Conservation (phyloP, 1,284 basidiomycete genomes). For the Limonomyces culmigenus region DNA sequence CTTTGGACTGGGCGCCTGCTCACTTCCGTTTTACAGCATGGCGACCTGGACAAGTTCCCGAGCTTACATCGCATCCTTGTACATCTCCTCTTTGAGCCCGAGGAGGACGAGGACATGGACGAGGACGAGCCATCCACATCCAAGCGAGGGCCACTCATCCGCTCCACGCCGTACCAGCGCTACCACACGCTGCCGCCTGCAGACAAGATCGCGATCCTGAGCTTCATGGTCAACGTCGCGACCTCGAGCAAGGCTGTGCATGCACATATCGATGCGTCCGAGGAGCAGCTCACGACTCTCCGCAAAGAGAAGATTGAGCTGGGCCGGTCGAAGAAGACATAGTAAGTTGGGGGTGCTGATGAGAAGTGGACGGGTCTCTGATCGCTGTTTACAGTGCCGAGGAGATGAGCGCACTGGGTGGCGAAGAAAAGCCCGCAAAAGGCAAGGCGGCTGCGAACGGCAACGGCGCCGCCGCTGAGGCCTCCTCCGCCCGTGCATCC, state of each 20-base stretch:
- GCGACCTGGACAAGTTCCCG: slow-evolving; percentile 59
- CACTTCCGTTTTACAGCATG: slow-evolving; percentile 34
- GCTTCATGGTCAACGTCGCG: slow-evolving; percentile 81
- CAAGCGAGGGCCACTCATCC: too few species aligned
- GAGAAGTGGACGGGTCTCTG: not conserved
- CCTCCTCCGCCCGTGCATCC: too few species aligned
- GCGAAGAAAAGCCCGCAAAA: slow-evolving; percentile 20
- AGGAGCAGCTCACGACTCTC: slow-evolving; percentile 77
- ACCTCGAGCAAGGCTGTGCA: slow-evolving; percentile 83
- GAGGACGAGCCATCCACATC: too few species aligned
- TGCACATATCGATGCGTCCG: slow-evolving; percentile 79
- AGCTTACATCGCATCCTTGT: slow-evolving; percentile 60
- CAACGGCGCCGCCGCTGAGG: too few species aligned
- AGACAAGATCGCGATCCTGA: slow-evolving; percentile 75
- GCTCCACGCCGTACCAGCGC: slow-evolving; percentile 41
- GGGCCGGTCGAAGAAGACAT: slow-evolving; percentile 73
- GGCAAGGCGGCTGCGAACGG: slow-evolving; percentile 17
- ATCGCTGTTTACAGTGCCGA: slow-evolving; percentile 31
- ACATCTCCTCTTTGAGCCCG: slow-evolving; percentile 54
- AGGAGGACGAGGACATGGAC: too few species aligned
- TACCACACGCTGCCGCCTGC: slow-evolving; percentile 60
- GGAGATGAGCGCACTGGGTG: slow-evolving; percentile 50
- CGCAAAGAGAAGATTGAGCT: slow-evolving; percentile 94
- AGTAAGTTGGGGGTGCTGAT: slow-evolving; percentile 33
- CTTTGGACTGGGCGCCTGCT: not conserved